Evolutionary conservation across 2,329 filamentous ascomycete species (phyloP), one percentile per base, ranked within the genome.

Genomic region (Nakataea oryzae): DNA sequence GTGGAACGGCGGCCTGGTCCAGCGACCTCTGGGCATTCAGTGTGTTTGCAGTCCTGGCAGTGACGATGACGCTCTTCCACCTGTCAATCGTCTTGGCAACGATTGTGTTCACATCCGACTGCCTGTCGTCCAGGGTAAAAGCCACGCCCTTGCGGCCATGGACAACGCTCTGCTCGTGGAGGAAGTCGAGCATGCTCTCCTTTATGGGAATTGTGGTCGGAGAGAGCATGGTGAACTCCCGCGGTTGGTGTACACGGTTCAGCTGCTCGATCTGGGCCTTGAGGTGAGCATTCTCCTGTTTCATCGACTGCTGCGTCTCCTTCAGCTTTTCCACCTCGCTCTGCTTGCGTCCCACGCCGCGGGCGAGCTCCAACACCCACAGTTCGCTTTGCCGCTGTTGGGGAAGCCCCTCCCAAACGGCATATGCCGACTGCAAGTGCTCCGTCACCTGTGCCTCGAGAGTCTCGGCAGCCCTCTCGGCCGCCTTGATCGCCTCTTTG

Each of bases 361-460:
- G 77, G 0, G 85, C 85, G 54, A 88, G 73, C 69, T 87, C 84
- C 47, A 88, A 70, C 6, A 79, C 74, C 85, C 85, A 88, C 8
- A 87, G 76, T 65, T 86, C 83, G 29, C 78, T 78, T 61, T 82
- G 81, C 27, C 83, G 79, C 47, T 83, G 80, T 2, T 72, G 66
- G 0, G 86, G 74, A 29, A 95, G 77, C 1, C 78, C 78, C 60
- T 84, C 84, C 93, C 93, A 97, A 55, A 90, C 87, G 8, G 82
- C 80, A 71, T 86, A 96, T 0, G 90, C 86, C 17, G 87, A 84
- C n/a, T 89, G 83, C 7, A 96, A 73, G 71, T 97, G 93, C 63
- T 88, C 82, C 54, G 83, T 79, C 34, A 93, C 83, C 66, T 88
- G 86, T 60, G 85, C 84, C 65, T 91, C 86, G 60, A 93, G 81